Conservation (phyloP, 2,329 filamentous ascomycete genomes). For the Cordyceps cicadae region DNA sequence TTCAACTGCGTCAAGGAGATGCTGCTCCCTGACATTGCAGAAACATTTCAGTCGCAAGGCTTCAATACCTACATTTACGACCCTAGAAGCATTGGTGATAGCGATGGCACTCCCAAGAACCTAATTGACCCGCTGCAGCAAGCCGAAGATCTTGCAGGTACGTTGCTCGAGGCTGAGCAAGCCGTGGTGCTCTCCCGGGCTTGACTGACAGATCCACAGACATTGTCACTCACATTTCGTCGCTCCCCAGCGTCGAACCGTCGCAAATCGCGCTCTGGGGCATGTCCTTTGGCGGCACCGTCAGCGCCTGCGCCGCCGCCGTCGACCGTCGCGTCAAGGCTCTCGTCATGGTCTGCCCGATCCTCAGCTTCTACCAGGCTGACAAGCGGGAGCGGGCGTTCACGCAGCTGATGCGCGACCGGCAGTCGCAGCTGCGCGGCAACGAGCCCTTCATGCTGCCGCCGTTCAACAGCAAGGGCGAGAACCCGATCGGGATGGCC, state of each 20-base stretch:
- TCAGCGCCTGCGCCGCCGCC: slow-evolving; percentile 20
- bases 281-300: slow-evolving; percentile 21
- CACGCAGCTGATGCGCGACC: slow-evolving; percentile 26
- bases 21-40: slow-evolving; percentile 24
- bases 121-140: slow-evolving; percentile 19
- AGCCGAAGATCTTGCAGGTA: slow-evolving; percentile 15
- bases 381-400: slow-evolving; percentile 20
- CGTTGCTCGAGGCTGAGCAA: too few species aligned
- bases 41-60: slow-evolving; percentile 23
- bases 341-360: neutral
- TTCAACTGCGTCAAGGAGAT: slow-evolving; percentile 23
- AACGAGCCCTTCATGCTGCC: slow-evolving; percentile 30
- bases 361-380: neutral
- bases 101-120: slow-evolving; percentile 30
- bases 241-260: slow-evolving; percentile 29
- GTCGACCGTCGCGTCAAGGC: slow-evolving; percentile 16
- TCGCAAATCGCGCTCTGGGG: slow-evolving; percentile 23
- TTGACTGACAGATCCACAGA: neutral
- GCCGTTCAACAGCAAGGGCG: slow-evolving; percentile 26
- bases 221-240: slow-evolving; percentile 36
- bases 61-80: slow-evolving; percentile 31
- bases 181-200: too few species aligned
- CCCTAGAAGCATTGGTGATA: slow-evolving; percentile 25
- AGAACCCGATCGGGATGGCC: slow-evolving; percentile 29
- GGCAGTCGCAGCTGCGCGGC: slow-evolving; percentile 29